Evolutionary conservation across 2,329 filamentous ascomycete genomes (phyloP).

Genomic region (Hypoxylon sp.): DNA sequence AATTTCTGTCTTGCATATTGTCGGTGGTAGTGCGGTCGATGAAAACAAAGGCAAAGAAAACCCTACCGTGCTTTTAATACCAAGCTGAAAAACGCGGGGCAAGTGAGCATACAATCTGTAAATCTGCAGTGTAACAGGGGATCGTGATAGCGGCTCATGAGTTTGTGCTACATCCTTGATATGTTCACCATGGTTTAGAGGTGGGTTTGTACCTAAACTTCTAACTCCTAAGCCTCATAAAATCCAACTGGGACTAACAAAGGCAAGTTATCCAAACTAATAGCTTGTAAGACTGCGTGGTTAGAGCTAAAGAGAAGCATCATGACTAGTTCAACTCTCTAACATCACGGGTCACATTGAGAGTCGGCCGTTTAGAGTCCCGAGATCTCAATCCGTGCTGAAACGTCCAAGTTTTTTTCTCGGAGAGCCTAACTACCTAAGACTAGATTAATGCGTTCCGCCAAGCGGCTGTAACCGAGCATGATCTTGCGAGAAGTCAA

Average conservation of each 20-base stretch:
- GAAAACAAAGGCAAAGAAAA: not conserved
- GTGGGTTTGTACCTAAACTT: too few relatives aligned
- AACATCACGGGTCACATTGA: slow-evolving; percentile 13
- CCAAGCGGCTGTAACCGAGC: not conserved
- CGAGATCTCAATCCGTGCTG: slow-evolving; percentile 27
- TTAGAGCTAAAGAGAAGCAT: not conserved
- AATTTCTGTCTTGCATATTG: slow-evolving; percentile 4
- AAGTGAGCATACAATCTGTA: slow-evolving; percentile 6
- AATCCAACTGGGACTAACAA: not conserved
- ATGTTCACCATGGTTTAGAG: not conserved
- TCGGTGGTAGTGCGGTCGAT: slow-evolving; percentile 9
- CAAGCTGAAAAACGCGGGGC: slow-evolving; percentile 17
- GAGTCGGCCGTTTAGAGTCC: slow-evolving; percentile 12
- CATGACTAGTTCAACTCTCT: not conserved
- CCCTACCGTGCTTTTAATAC: not conserved
- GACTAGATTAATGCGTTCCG: slow-evolving; percentile 17
- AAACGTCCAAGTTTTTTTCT: slow-evolving; percentile 16
- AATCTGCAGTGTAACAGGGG: slow-evolving; percentile 29
- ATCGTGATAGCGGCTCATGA: slow-evolving; percentile 29
- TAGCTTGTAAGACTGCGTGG: too few relatives aligned
- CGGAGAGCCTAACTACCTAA: slow-evolving; percentile 10
- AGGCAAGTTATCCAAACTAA: not conserved
- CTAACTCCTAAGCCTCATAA: slow-evolving; percentile 3
- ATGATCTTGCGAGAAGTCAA: slow-evolving; percentile 7
- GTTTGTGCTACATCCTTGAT: slow-evolving; percentile 12